Base-by-base conservation (phyloP, 768 basidiomycete species). In the Leucocoprinus sp. region DNA sequence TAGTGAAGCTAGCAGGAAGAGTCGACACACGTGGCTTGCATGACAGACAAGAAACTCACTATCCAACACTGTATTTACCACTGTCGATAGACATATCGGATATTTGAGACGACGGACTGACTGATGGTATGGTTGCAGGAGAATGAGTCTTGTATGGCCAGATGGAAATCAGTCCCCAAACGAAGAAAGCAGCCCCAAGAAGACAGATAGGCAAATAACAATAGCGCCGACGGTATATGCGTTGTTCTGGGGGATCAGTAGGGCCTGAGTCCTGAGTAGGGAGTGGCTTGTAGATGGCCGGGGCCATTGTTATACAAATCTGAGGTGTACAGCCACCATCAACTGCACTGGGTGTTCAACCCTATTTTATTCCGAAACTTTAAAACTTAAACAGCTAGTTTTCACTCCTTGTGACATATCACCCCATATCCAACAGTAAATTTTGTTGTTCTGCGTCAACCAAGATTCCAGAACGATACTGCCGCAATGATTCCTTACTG, bases 51-150 rank as follows among this genome's bases (percentile, higher is more conserved):
- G 12, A 26, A 23, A 75, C 85, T 61, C 55, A 88, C 84, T 88
- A 89, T 71, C 84, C 86, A 54, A 89, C 76, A 50, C 82, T 87
- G 58, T 79, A 79, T 62, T 85, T 89, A 50, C 78, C 78, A 12
- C 61, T 56, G 43, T 55, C 50, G 38, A 69, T 64, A 66, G 74
- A 70, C 14, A 59, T 51, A 53, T 43, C 43, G 14, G 40, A 17
- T n/a, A 24, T 17, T 28, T 29, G 5, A 28, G 40, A 39, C 38
- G 6, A 18, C 33, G 29, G 42, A 31, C 6, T n/a, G 6, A 8
- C 22, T 29, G 38, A 8, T 18, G 38, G 11, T 34, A 17, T 53
- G 33, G 14, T 35, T 42, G 41, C 41, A 41, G 40, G 9, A 34
- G 18, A 40, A 51, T 47, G 9, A 36, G 2, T 24, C 31, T 31